Base-by-base conservation (phyloP, 2,329 filamentous ascomycete genomes). In the Niveomyces coronatus region DNA sequence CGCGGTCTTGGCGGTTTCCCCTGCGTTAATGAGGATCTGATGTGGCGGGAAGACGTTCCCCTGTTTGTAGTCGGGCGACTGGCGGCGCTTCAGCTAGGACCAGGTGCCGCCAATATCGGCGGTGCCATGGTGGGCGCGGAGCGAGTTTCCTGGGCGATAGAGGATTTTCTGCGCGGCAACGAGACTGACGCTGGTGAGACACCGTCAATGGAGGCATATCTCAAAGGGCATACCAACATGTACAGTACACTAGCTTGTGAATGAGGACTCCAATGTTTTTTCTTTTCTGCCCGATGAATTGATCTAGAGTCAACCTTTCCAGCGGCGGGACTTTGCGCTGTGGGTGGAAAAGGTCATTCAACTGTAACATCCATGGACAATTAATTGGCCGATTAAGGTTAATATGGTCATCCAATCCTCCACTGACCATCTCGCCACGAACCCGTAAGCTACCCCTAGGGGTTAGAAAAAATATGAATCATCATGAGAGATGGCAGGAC, bases 111-210 rank as follows among this genome's bases (percentile, higher is more conserved):
- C 1, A 88, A 88, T 53, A 62, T 88, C 4, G 82, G 82, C 19
- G 84, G 84, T 0, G 82, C 82, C 3, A 71, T 83, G 45, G 53
- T 79, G 18, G 82, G 82, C 1, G 82, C 83, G 0, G 84, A 88
- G 60, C 69, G 83, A 35, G 74, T 86, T 32, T 74, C 76, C 1
- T 84, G 80, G 79, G 75, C 73, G 1, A 67, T 86, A 35, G 71
- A 82, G 46, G 76, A 82, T 44, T 51, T 74, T 2, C 35, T 60
- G 23, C 44, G 40, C 17, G 47, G 49, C 4, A 45, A 45, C 0
- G 50, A 46, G 0, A 15, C 30, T 4, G 30, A 44, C n/a, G 38
- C n/a, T 24, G 37, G 35, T 31, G 47, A 44, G 2, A 20, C 19
- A 11, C 18, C 32, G 9, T 22, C 32, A 5, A 35, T 39, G 36